Base-by-base conservation (phyloP, 2,329 filamentous ascomycete genomes). In the Fusarium albidum region DNA sequence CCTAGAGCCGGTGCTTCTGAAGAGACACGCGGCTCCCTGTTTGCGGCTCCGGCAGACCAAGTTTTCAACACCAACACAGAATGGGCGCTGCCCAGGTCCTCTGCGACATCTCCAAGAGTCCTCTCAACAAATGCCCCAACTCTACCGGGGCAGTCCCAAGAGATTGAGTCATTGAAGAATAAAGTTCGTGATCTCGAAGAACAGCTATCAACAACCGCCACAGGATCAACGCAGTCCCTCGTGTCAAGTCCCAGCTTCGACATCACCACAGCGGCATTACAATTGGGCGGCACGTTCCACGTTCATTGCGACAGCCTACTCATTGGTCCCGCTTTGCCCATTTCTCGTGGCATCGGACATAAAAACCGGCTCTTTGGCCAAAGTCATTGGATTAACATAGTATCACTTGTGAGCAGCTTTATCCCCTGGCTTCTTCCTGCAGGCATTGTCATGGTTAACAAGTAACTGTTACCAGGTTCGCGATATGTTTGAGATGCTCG, bases 361-460 rank as follows among this genome's bases (percentile, higher is more conserved):
- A 87, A 87, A 62, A 79, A 78, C 0, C 75, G 83, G 0, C 64
- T 85, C 1, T 82, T 85, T 61, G 84, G 83, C 1, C 79, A 79
- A 61, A 84, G 80, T 26, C 81, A 85, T 61, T 85, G 81, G 78
- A 75, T 83, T n/a, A 82, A 79, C 52, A 74, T 73, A 3, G 66
- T 81, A 10, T 61, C 71, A 0, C 57, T 82, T 37, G 81, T 84
- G 62, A 66, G 76, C 8, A 7, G 15, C 15, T 6, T 35, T 35
- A 2, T 34, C n/a, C 7, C 21, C 21, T 21, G 21, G 4, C 21
- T 14, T 18, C 14, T 13, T 13, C 38, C 13, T 21, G 21, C 21
- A 21, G 7, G 21, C 5, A 21, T 25, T 12, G 26, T 15, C 9
- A 26, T 5, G 21, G 21, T 52, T 33, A 17, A 26, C 26, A 48